These are phyloP conservation scores for Puccinia brachypodii DNA, from an alignment of 1,284 basidiomycete species.

Conservation along the genomic window DNA sequence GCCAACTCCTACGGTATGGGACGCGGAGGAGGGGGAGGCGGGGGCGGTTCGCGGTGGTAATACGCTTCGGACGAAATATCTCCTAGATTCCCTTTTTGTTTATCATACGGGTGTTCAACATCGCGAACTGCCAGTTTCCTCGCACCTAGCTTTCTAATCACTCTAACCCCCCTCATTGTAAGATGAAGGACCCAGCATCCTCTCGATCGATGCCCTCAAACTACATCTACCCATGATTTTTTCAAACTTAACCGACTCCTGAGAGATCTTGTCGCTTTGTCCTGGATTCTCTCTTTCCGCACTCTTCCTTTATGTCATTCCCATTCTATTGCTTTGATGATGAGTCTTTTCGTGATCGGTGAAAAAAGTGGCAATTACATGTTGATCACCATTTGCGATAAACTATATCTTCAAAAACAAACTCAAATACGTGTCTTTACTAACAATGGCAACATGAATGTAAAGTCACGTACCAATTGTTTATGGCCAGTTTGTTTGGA, in stretches of 20 bases:
- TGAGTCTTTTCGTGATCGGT: too few species aligned
- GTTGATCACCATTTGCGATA: too few species aligned
- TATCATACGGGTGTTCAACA: not conserved
- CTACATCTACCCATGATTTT: not conserved
- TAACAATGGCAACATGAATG: too few species aligned
- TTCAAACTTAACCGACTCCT: not conserved
- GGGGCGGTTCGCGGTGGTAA: slow-evolving; percentile 50
- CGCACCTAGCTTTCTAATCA: not conserved
- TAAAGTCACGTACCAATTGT: too few species aligned
- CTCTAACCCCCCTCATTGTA: not conserved
- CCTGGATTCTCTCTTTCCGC: not conserved
- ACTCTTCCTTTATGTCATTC: not conserved
- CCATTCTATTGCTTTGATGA: too few species aligned
- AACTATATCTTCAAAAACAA: too few species aligned
- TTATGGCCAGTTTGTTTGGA: too few species aligned
- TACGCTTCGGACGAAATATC: not conserved
- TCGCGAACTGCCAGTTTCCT: not conserved
- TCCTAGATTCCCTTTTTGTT: not conserved
- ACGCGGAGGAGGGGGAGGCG: slow-evolving; percentile 9
- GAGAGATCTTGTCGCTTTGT: not conserved
- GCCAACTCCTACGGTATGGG: slow-evolving; percentile 47
- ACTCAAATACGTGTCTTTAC: too few species aligned
- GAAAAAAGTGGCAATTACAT: too few species aligned
- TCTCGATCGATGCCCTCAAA: not conserved
- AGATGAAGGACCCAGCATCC: not conserved